phyloP scores from a whole-genome alignment of 2,329 filamentous ascomycete species.

The Amauroascus verrucosus region DNA sequence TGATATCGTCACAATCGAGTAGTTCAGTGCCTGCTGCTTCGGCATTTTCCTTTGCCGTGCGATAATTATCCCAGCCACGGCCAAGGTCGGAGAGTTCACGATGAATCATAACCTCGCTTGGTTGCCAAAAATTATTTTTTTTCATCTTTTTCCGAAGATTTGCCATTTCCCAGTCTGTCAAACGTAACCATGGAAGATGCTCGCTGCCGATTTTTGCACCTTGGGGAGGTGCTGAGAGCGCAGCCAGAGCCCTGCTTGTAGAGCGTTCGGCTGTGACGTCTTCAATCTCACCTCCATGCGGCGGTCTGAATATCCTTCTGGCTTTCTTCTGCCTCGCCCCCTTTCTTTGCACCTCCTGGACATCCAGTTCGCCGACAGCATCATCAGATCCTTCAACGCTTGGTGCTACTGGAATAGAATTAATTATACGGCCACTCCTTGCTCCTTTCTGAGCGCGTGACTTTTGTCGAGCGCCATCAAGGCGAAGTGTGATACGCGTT shows the following conservation, averaged over 20 bases:
- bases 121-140: constrained; percentile 60
- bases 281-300: neutral
- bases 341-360: neutral
- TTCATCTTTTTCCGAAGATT: constrained; percentile 58
- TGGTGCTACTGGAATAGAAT: constrained; percentile 26
- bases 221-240: constrained; percentile 49
- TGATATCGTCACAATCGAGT: constrained; percentile 45
- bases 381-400: constrained; percentile 6
- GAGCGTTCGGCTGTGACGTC: constrained; percentile 41
- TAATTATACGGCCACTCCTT: constrained; percentile 29
- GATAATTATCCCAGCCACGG: constrained; percentile 44
- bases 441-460: constrained; percentile 27
- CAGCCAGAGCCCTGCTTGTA: constrained; percentile 51
- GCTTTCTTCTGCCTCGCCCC: constrained; percentile 11
- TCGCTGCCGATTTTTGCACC: constrained; percentile 51
- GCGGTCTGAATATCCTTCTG: neutral
- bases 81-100: constrained; percentile 52
- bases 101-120: constrained; percentile 56
- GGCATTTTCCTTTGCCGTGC: constrained; percentile 42
- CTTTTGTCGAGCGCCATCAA: constrained; percentile 25
- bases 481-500: constrained; percentile 34
- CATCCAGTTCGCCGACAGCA: neutral
- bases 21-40: constrained; percentile 45
- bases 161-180: constrained; percentile 59
- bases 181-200: constrained; percentile 52